Conservation (phyloP, 306 rosid genomes). For the Hippophae tibetana region DNA sequence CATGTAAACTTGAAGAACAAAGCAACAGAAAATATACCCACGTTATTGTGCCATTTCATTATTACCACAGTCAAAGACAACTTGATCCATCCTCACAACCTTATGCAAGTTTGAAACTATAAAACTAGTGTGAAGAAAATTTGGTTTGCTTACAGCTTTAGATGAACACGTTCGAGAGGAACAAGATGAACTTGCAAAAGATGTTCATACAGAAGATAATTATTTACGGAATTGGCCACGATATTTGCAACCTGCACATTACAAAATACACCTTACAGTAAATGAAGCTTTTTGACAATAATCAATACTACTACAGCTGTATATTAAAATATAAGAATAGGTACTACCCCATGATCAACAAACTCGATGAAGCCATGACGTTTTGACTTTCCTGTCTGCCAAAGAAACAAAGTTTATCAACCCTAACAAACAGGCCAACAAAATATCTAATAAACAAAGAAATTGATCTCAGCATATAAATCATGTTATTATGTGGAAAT, state of each 20-base stretch:
- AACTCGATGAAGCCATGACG: conserved; percentile 51
- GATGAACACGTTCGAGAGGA: conserved; percentile 68
- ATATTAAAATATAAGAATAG: conserved; percentile 1
- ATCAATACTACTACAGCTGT: background rate
- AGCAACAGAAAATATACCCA: too few species aligned
- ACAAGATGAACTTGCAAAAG: conserved; percentile 57
- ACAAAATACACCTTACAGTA: conserved; percentile 9
- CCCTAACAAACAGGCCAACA: background rate
- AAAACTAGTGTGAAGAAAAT: background rate
- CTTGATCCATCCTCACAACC: too few species aligned
- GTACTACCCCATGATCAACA: conserved; percentile 61
- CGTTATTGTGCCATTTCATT: too few species aligned
- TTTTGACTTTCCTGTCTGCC: too few species aligned
- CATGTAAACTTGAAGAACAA: too few species aligned
- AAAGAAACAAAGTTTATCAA: conserved; percentile 1
- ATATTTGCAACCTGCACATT: conserved; percentile 70
- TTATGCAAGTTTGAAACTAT: too few species aligned
- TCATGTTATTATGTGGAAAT: too few species aligned
- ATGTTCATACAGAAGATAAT: conserved; percentile 69
- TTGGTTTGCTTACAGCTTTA: conserved; percentile 46
- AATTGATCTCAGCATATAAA: background rate
- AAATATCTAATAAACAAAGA: background rate
- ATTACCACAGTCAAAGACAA: too few species aligned
- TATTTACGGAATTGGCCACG: conserved; percentile 84
- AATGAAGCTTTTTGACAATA: background rate